Evolutionary conservation across 2,329 filamentous ascomycete species (phyloP), one percentile per base, ranked within the genome.

Genomic region (Xylaria sp.): DNA sequence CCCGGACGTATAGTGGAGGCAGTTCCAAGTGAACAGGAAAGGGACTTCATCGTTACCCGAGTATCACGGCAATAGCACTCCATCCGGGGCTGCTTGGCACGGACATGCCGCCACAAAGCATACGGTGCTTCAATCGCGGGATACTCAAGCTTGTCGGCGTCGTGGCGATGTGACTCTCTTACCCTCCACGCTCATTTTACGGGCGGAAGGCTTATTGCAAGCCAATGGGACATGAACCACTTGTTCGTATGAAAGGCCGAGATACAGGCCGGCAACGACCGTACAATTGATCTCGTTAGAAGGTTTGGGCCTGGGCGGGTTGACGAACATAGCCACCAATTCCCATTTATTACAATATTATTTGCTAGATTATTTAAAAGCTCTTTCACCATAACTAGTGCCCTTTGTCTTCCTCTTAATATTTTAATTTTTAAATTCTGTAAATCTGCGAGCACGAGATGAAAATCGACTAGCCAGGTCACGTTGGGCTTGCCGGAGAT

Each of bases 101-200:
- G 4, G 70, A 74, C 15, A 75, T 77, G 62, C 19, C 67, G 10
- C 58, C 59, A 7, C 27, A 43, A 6, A 31, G 35, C 10, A 73
- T 78, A 9, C 59, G 73, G 1, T 65, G 73, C 9, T 77, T 82
- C 5, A 79, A 79, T 4, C 79, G 79, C 61, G 77, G 77, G 6
- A 82, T 81, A 59, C 81, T 78, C 59, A 74, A 75, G 23, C 73
- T 78, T 55, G 71, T 76, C 33, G 69, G 76, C 13, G 78, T 78
- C 9, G 8, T 52, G 2, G 62, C 64, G 4, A 62, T 67, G 3
- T 67, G 70, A 57, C 69, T 78, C 13, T 77, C 75, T 68, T 72
- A 76, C 48, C 72, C 76, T n/a, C 1, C 68, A 77, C 15, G 71
- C 73, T 13, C 70, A 70, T 3, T 77, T 76, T 60, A 61, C 71